phyloP scores from a whole-genome alignment of 345 rosid species.

The Balakata baccata region DNA sequence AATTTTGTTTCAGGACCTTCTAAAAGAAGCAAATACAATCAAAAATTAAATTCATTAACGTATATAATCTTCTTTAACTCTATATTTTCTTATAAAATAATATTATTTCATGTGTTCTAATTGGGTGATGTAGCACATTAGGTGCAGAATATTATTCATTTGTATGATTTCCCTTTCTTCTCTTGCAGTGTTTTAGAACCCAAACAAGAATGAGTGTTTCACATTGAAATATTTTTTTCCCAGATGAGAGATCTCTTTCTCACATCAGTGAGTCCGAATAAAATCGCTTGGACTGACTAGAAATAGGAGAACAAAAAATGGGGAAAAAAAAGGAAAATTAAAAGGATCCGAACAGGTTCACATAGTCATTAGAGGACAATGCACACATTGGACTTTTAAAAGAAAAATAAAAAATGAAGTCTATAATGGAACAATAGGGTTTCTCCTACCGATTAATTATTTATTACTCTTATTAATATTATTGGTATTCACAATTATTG shows the following conservation, averaged over 20 bases:
- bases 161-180: no score
- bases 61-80: no score
- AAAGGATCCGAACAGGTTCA: constrained; percentile 1
- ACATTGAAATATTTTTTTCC: not conserved
- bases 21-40: no score
- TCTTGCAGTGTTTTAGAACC: no score
- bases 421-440: not conserved
- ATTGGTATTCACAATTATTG: no score
- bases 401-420: not conserved
- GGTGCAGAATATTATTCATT: no score
- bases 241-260: not conserved
- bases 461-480: not conserved
- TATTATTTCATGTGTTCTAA: no score
- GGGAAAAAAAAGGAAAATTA: not conserved
- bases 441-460: not conserved
- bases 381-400: not conserved
- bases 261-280: not conserved
- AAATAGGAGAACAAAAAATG: no score
- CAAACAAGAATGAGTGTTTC: not conserved
- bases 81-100: no score
- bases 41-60: no score
- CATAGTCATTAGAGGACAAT: not conserved
- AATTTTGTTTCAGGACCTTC: no score
- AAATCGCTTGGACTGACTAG: not conserved
- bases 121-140: no score